Evolutionary conservation across 1,284 basidiomycete genomes (phyloP).

Genomic region (Ustilago hordei): DNA sequence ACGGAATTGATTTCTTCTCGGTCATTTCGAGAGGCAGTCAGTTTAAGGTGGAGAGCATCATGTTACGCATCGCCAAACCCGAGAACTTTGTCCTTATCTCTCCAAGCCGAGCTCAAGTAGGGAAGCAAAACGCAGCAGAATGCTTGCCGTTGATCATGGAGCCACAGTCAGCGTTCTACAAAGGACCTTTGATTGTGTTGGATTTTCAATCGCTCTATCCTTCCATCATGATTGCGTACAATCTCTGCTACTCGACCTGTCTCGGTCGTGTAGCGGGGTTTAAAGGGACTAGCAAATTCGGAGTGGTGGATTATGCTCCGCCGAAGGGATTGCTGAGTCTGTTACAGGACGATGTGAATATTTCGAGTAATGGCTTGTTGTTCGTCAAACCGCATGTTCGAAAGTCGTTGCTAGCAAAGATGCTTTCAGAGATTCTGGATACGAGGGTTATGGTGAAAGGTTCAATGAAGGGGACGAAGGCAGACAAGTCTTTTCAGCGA

Average conservation of each 20-base stretch:
- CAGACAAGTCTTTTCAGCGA: slow-evolving; percentile 75
- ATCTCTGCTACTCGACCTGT: slow-evolving; percentile 80
- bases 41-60: slow-evolving; percentile 98
- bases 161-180: slow-evolving; percentile 91
- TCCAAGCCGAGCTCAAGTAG: slow-evolving; percentile 64
- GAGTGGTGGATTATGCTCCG: slow-evolving; percentile 79
- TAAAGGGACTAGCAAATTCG: slow-evolving; percentile 88
- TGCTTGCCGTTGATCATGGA: slow-evolving; percentile 94
- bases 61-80: slow-evolving; percentile 97
- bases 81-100: slow-evolving; percentile 75
- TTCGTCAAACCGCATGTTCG: slow-evolving; percentile 89
- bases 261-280: slow-evolving; percentile 87
- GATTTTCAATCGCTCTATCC: slow-evolving; percentile 98
- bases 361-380: slow-evolving; percentile 86
- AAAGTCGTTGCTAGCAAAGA: slow-evolving; percentile 85
- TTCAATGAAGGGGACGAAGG: slow-evolving; percentile 84
- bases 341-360: slow-evolving; percentile 33
- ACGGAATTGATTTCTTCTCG: slow-evolving; percentile 96
- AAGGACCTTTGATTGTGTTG: slow-evolving; percentile 87
- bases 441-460: slow-evolving; percentile 98
- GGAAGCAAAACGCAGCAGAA: slow-evolving; percentile 93
- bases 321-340: slow-evolving; percentile 74
- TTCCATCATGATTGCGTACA: slow-evolving; percentile 97
- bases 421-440: slow-evolving; percentile 91
- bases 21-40: slow-evolving; percentile 94